These are phyloP conservation scores for Durusdinium trenchii DNA, from an alignment of 73 alveolate species.

Conservation along the genomic window DNA sequence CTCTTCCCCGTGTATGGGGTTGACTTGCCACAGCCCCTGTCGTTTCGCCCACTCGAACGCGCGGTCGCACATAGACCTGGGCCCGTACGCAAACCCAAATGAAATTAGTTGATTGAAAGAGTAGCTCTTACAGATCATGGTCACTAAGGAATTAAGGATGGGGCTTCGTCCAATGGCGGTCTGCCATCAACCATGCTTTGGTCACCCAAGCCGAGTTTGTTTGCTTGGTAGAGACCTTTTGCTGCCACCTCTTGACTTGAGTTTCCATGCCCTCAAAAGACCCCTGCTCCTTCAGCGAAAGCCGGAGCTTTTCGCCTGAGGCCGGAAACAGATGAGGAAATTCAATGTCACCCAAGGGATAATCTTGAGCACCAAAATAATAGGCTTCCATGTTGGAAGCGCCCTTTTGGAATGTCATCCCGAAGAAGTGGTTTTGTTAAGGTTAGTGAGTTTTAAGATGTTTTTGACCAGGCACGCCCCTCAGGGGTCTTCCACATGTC, in stretches of 20 bases:
- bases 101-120: not conserved
- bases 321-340: not conserved
- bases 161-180: slow-evolving; percentile 28
- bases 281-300: not conserved
- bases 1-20: not conserved
- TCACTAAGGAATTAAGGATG: not conserved
- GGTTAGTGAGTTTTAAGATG: not conserved
- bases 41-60: slow-evolving; percentile 4
- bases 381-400: not conserved
- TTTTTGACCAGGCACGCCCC: not conserved
- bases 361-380: not conserved
- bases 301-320: not conserved
- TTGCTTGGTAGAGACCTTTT: not conserved
- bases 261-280: slow-evolving; percentile 22
- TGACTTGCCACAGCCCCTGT: slow-evolving; percentile 3
- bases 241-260: not conserved
- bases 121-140: not conserved
- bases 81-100: not conserved
- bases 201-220: not conserved
- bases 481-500: not conserved
- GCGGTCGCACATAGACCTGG: slow-evolving; percentile 20
- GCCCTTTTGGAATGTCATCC: not conserved
- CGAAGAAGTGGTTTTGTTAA: not conserved
- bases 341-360: no score
- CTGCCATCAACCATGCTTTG: not conserved